A percentile compares a stretch with the other conserved stretches of the same genome.
Evolutionary conservation across 164 flowering plant species (phyloP).

Genomic region (Kalanchoe fedtschenkoi): DNA sequence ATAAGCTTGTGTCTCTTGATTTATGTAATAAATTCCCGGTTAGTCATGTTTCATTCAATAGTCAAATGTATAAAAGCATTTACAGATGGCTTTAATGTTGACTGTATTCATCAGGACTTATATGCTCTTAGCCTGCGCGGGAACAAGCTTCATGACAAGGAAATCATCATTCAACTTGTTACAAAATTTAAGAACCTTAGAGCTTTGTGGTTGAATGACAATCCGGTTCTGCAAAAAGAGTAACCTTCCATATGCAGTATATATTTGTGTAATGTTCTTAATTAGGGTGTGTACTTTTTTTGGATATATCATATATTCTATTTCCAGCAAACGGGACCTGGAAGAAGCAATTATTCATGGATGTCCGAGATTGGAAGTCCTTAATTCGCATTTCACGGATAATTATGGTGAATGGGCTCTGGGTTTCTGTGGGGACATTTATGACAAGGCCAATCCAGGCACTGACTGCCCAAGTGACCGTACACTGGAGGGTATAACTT

Average conservation of each 20-base stretch:
- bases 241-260: constrained; percentile 16
- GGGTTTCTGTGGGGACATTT: constrained; percentile 82
- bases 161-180: constrained; percentile 41
- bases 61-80: not conserved
- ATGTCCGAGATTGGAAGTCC: constrained; percentile 63
- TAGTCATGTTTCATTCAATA: constrained; percentile 20
- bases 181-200: constrained; percentile 46
- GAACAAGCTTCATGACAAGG: constrained; percentile 55
- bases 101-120: constrained; percentile 39
- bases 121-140: constrained; percentile 72
- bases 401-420: constrained; percentile 76
- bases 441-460: constrained; percentile 52
- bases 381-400: constrained; percentile 58
- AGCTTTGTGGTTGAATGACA: constrained; percentile 90
- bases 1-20: constrained; percentile 54
- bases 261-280: not conserved
- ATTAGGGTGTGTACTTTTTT: not conserved
- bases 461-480: constrained; percentile 10
- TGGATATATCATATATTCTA: constrained; percentile 1
- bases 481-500: constrained; percentile 40
- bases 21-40: constrained; percentile 80
- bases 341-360: constrained; percentile 40
- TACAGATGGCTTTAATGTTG: not conserved
- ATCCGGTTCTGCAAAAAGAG: constrained; percentile 52
- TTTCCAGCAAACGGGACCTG: constrained; percentile 33